Evolutionary conservation across 352 stramenopile genomes (phyloP).

Genomic region (Pythium dissotocum): DNA sequence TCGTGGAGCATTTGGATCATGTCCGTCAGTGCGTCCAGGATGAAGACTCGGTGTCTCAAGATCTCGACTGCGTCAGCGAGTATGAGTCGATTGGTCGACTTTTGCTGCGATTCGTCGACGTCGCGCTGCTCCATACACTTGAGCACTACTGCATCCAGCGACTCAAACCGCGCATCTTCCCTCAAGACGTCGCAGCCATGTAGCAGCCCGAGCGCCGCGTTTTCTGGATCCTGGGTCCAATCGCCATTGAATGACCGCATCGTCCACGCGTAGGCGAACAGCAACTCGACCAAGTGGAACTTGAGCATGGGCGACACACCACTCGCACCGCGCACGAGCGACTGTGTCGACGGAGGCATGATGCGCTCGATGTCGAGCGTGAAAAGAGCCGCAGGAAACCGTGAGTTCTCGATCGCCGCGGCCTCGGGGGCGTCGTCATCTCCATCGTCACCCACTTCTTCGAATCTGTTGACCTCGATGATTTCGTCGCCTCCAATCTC

Average conservation of each 20-base stretch:
- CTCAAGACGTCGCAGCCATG: slow-evolving; percentile 51
- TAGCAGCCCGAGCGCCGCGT: slow-evolving; percentile 49
- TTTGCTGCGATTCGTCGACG: slow-evolving; percentile 6
- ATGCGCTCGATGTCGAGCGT: slow-evolving; percentile 34
- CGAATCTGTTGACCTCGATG: slow-evolving; percentile 10
- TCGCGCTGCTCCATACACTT: slow-evolving; percentile 22
- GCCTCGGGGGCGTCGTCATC: not conserved
- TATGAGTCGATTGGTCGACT: slow-evolving; percentile 34
- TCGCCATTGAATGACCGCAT: slow-evolving; percentile 81
- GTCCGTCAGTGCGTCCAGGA: slow-evolving; percentile 69
- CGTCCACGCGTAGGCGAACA: slow-evolving; percentile 72
- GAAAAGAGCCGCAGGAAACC: slow-evolving; percentile 55
- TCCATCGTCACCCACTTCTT: slow-evolving; percentile 21
- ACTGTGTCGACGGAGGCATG: slow-evolving; percentile 39
- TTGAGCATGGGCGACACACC: slow-evolving; percentile 42
- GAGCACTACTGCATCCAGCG: slow-evolving; percentile 47
- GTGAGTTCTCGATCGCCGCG: slow-evolving; percentile 30
- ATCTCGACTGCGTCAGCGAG: slow-evolving; percentile 50
- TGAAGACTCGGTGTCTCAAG: slow-evolving; percentile 44
- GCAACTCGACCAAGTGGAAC: slow-evolving; percentile 66
- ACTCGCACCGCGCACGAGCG: slow-evolving; percentile 31
- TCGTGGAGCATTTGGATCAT: slow-evolving; percentile 38
- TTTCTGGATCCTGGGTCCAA: slow-evolving; percentile 54
- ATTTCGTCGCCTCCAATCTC: slow-evolving; percentile 30
- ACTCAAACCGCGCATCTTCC: slow-evolving; percentile 46